These are phyloP conservation scores for Pichia manshurica DNA, from an alignment of 805 yeast species.

Conservation along the genomic window DNA sequence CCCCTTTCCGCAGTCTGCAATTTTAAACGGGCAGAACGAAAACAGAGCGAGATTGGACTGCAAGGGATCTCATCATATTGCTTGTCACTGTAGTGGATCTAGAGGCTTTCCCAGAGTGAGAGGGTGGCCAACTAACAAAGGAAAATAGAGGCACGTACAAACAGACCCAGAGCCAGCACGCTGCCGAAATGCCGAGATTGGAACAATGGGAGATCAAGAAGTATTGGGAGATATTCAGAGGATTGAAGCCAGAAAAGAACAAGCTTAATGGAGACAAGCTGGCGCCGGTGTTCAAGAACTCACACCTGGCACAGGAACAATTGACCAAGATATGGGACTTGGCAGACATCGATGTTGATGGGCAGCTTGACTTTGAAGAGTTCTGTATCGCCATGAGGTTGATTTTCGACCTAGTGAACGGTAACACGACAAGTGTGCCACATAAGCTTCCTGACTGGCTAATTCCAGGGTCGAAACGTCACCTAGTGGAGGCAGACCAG, in stretches of 20 bases:
- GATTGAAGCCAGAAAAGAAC: constrained; percentile 75
- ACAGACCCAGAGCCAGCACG: too few relatives aligned
- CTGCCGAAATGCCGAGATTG: constrained; percentile 46
- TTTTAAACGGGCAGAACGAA: too few relatives aligned
- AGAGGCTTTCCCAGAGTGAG: too few relatives aligned
- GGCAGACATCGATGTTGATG: constrained; percentile 90
- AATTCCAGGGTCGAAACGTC: constrained; percentile 83
- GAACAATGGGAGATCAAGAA: constrained; percentile 96
- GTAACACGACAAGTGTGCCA: constrained; percentile 54
- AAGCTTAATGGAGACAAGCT: constrained; percentile 82
- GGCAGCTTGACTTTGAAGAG: constrained; percentile 90
- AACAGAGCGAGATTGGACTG: too few relatives aligned
- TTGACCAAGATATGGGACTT: constrained; percentile 84
- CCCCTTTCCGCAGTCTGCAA: too few relatives aligned
- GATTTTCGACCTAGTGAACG: constrained; percentile 85
- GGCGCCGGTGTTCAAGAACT: constrained; percentile 80
- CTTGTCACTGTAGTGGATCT: too few relatives aligned
- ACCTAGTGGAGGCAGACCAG: constrained; percentile 75
- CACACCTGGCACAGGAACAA: constrained; percentile 72
- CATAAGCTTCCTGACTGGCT: constrained; percentile 81
- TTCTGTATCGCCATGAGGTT: constrained; percentile 96
- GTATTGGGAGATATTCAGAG: constrained; percentile 96
- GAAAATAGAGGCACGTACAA: too few relatives aligned
- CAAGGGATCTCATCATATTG: too few relatives aligned
- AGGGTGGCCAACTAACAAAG: too few relatives aligned